Conservation (phyloP, 2,329 filamentous ascomycete species). For the Cercospora nicotianae region DNA sequence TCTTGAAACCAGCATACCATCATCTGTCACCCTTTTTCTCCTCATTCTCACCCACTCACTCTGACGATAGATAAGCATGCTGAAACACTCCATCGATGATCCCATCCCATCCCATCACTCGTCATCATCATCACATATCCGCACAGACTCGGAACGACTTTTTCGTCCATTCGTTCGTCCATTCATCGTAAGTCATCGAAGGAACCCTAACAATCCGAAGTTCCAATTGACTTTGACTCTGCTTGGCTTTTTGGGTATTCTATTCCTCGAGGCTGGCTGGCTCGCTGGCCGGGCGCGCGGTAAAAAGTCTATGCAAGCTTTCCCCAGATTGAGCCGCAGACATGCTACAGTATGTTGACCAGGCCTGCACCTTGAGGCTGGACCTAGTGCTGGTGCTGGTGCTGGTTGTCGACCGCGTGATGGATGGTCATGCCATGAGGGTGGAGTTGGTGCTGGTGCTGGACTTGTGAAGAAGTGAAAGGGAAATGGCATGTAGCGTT, state of each 20-base stretch:
- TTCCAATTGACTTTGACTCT: not conserved
- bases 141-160: no score
- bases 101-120: no score
- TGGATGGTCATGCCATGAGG: no score
- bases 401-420: not conserved
- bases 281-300: no score
- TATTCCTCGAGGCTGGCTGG: not conserved
- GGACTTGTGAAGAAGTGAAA: not conserved
- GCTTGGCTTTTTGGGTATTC: not conserved
- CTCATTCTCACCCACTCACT: not conserved
- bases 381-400: not conserved
- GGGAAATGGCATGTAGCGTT: no score
- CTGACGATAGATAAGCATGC: not conserved
- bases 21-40: not conserved
- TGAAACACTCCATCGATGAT: not conserved
- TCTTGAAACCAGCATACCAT: not conserved
- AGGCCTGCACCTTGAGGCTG: not conserved
- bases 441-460: not conserved
- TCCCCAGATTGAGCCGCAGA: not conserved
- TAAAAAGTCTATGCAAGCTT: not conserved
- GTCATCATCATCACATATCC: no score
- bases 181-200: no score
- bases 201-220: not conserved
- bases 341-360: not conserved
- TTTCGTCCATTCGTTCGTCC: no score